These are phyloP conservation scores for Xanthoceras sorbifolium DNA, from an alignment of 345 rosid species.

Conservation along the genomic window DNA sequence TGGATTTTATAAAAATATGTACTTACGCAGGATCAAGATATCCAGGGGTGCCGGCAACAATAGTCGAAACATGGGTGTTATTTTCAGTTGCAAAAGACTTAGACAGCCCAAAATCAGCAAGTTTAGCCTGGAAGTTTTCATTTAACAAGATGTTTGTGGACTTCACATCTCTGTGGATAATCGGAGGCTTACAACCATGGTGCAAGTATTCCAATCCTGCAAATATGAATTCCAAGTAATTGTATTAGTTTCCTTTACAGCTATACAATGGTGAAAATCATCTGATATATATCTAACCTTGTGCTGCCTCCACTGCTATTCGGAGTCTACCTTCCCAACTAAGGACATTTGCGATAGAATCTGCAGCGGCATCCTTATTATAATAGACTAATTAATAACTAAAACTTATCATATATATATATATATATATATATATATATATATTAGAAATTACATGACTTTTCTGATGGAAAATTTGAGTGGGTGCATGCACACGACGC, in stretches of 20 bases:
- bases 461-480: neutral
- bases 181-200: conserved; percentile 34
- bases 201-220: conserved; percentile 40
- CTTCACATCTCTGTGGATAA: conserved; percentile 48
- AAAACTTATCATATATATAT: no score
- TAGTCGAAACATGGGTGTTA: conserved; percentile 37
- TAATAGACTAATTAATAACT: no score
- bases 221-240: neutral
- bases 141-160: conserved; percentile 49
- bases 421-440: no score
- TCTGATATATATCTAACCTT: conserved; percentile 27
- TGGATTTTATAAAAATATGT: neutral
- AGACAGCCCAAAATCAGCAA: conserved; percentile 56
- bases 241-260: neutral
- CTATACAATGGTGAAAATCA: neutral
- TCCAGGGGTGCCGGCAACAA: conserved; percentile 50
- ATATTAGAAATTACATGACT: neutral
- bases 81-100: conserved; percentile 38
- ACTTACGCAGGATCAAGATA: conserved; percentile 56
- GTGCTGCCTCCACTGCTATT: conserved; percentile 48
- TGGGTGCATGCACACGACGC: neutral
- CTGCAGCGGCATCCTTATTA: neutral
- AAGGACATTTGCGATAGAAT: neutral
- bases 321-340: conserved; percentile 34
- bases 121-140: conserved; percentile 48